Conservation (phyloP, 2,329 filamentous ascomycete genomes). For the Calonectria montana region DNA sequence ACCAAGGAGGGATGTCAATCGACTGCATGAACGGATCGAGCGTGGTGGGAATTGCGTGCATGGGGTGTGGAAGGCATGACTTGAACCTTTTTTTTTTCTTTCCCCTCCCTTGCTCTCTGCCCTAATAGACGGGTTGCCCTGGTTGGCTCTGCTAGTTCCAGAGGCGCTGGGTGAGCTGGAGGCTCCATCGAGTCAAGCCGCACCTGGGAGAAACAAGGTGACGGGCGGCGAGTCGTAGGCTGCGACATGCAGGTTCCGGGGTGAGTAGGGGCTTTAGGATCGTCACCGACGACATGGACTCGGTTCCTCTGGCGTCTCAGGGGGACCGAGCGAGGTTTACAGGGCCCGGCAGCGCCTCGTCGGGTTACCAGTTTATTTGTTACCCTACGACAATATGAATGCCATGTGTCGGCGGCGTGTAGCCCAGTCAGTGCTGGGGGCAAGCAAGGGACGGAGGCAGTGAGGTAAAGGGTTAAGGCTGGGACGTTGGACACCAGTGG, state of each 20-base stretch:
- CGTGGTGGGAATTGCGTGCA: conserved; percentile 14
- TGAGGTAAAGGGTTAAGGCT: conserved; percentile 1
- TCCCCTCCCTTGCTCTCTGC: not conserved
- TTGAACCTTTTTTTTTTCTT: not conserved
- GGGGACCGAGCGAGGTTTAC: conserved; percentile 20
- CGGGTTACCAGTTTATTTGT: not conserved
- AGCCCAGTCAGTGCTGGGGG: not conserved
- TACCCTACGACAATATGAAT: not conserved
- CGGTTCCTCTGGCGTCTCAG: conserved; percentile 38
- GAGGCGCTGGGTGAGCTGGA: not conserved
- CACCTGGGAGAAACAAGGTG: conserved; percentile 13
- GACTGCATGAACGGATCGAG: conserved; percentile 24
- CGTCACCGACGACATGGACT: conserved; percentile 39
- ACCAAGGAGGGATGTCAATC: not conserved
- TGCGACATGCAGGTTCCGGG: conserved; percentile 36
- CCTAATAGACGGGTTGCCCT: not conserved
- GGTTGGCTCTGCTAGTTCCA: not conserved
- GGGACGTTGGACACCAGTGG: not conserved
- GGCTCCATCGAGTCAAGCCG: not conserved
- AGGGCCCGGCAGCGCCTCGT: conserved; percentile 13
- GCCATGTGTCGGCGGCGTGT: not conserved
- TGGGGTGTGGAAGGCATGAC: not conserved
- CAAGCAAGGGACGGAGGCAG: not conserved
- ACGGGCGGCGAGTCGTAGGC: conserved; percentile 28
- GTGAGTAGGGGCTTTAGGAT: conserved; percentile 16